Conservation (phyloP, 345 rosid species). For the Physaria fendleri region DNA sequence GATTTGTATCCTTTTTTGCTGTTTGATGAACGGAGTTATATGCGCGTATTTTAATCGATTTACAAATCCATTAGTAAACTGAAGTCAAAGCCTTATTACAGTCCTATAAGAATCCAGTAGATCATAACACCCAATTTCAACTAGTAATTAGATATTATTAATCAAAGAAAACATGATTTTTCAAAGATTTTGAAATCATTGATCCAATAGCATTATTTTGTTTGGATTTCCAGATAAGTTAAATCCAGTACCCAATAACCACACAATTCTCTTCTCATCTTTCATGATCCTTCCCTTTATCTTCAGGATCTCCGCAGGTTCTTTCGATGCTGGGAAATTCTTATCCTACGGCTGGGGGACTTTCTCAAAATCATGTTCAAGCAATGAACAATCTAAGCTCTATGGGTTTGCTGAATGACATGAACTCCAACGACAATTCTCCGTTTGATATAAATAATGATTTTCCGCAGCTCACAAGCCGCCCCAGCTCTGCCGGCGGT, state of each 20-base stretch:
- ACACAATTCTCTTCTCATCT: too few species aligned
- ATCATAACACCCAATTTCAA: not conserved
- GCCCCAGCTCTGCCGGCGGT: constrained; percentile 87
- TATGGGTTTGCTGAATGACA: constrained; percentile 82
- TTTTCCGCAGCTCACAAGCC: constrained; percentile 87
- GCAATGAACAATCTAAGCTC: constrained; percentile 72
- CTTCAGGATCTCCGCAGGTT: constrained; percentile 85
- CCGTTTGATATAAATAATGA: constrained; percentile 90
- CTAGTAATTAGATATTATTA: not conserved
- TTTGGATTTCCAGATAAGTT: not conserved
- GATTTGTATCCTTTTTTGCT: not conserved
- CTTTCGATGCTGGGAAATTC: constrained; percentile 71
- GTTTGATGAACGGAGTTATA: not conserved
- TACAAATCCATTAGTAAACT: not conserved
- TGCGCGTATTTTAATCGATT: not conserved
- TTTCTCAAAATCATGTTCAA: constrained; percentile 81
- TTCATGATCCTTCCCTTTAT: constrained; percentile 21
- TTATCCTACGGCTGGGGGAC: constrained; percentile 65
- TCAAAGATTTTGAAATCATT: not conserved
- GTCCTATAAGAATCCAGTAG: not conserved
- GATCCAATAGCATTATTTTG: not conserved
- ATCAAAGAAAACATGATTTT: not conserved
- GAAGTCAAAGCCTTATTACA: not conserved
- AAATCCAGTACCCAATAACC: not conserved
- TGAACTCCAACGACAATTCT: constrained; percentile 65